A percentile compares a stretch with the other conserved stretches of the same genome.
phyloP scores from a whole-genome alignment of 768 basidiomycete species.

The Strobilomyces echinocephalus region DNA sequence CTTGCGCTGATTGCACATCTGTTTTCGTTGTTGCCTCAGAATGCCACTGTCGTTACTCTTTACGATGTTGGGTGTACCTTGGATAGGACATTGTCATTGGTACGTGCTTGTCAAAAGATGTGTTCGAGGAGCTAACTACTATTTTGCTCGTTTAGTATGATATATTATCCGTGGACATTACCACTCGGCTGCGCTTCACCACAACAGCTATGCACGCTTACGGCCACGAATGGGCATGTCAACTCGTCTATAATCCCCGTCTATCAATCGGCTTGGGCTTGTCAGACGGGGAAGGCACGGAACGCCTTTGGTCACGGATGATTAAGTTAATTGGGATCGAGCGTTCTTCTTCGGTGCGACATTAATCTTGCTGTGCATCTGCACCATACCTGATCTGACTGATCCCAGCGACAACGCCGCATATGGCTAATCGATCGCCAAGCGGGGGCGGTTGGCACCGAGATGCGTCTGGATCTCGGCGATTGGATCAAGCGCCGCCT shows the following conservation, averaged over 20 bases:
- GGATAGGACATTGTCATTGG: neutral
- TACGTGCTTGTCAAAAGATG: too few species aligned
- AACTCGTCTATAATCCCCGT: neutral
- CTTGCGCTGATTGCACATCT: neutral
- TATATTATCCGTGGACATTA: neutral
- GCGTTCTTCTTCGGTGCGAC: slow-evolving; percentile 32
- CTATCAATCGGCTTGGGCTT: neutral
- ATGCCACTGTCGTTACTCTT: neutral
- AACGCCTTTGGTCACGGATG: too few species aligned
- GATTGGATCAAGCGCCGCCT: slow-evolving; percentile 29
- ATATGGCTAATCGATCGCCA: slow-evolving; percentile 36
- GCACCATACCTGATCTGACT: neutral
- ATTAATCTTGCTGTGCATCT: too few species aligned
- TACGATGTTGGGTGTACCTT: neutral
- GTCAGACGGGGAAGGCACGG: too few species aligned
- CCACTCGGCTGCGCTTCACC: neutral
- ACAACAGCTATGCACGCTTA: neutral
- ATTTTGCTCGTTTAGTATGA: too few species aligned
- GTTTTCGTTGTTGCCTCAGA: neutral
- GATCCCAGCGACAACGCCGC: slow-evolving; percentile 18
- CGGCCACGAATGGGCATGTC: too few species aligned
- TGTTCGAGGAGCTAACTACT: too few species aligned
- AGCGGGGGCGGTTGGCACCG: neutral
- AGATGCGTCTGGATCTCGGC: slow-evolving; percentile 13
- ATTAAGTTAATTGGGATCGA: slow-evolving; percentile 34